Conservation (phyloP, 306 rosid genomes). For the Ormosia emarginata region DNA sequence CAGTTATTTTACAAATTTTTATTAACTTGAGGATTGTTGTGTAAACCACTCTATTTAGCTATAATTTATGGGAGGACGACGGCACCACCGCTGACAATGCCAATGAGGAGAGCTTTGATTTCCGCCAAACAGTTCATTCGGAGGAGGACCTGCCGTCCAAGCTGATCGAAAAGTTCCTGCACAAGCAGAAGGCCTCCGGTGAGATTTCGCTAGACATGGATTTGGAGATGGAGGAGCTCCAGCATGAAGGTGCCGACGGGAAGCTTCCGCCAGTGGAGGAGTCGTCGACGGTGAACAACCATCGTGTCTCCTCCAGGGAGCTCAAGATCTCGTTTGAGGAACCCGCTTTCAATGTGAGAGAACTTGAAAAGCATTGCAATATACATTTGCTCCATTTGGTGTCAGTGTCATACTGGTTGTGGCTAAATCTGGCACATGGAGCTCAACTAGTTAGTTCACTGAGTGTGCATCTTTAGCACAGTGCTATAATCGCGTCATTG, state of each 20-base stretch:
- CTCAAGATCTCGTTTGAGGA: conserved; percentile 61
- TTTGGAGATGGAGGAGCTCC: conserved; percentile 87
- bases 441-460: conserved; percentile 12
- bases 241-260: conserved; percentile 9
- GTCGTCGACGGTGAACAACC: conserved; percentile 33
- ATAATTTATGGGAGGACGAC: conserved; percentile 46
- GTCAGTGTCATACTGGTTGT: not conserved
- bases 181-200: conserved; percentile 73
- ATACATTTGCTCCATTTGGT: conserved; percentile 27
- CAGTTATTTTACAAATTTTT: no score
- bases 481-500: conserved; percentile 23
- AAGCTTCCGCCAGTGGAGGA: conserved; percentile 50
- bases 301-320: conserved; percentile 49
- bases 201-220: conserved; percentile 81
- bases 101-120: conserved; percentile 36
- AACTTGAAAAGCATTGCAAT: conserved; percentile 25
- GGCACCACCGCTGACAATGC: not conserved
- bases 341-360: conserved; percentile 2
- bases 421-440: conserved; percentile 17
- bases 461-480: conserved; percentile 16
- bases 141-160: conserved; percentile 75
- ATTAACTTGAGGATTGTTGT: no score
- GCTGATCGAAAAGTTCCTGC: conserved; percentile 67
- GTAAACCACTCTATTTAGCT: no score
- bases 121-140: conserved; percentile 7